phyloP scores from a whole-genome alignment of 2,329 filamentous ascomycete genomes.

The Fusarium sp. region DNA sequence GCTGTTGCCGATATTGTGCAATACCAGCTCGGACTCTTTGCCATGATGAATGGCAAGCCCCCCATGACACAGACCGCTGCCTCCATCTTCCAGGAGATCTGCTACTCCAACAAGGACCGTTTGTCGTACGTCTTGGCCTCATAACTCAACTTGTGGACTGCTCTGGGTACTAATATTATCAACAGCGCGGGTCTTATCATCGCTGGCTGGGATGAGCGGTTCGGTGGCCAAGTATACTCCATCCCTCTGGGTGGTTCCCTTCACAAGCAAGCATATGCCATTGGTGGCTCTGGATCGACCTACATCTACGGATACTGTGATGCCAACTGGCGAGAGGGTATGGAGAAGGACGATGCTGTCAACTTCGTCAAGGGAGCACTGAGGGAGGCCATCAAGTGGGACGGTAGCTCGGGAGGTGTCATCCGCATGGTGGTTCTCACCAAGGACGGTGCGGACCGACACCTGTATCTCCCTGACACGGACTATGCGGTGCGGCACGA shows the following conservation, averaged over 20 bases:
- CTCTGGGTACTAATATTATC: conserved; percentile 24
- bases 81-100: conserved; percentile 96
- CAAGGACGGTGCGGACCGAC: conserved; percentile 87
- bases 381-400: conserved; percentile 98
- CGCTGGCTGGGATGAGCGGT: conserved; percentile 95
- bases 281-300: conserved; percentile 95
- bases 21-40: conserved; percentile 94
- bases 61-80: conserved; percentile 96
- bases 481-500: conserved; percentile 82
- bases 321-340: conserved; percentile 92
- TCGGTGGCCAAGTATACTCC: conserved; percentile 97
- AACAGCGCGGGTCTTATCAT: conserved; percentile 94
- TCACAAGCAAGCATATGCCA: conserved; percentile 96
- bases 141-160: not conserved
- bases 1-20: conserved; percentile 98
- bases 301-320: conserved; percentile 99
- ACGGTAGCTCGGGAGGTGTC: conserved; percentile 97
- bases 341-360: conserved; percentile 92
- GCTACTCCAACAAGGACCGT: conserved; percentile 96
- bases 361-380: conserved; percentile 93
- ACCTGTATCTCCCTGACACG: conserved; percentile 95
- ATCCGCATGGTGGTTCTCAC: conserved; percentile 98
- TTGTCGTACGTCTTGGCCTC: conserved; percentile 75
- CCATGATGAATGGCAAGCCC: conserved; percentile 87
- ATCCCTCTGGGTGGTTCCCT: conserved; percentile 96